These are phyloP conservation scores for Platismatia glauca DNA, from an alignment of 495 filamentous ascomycete species.

Conservation along the genomic window DNA sequence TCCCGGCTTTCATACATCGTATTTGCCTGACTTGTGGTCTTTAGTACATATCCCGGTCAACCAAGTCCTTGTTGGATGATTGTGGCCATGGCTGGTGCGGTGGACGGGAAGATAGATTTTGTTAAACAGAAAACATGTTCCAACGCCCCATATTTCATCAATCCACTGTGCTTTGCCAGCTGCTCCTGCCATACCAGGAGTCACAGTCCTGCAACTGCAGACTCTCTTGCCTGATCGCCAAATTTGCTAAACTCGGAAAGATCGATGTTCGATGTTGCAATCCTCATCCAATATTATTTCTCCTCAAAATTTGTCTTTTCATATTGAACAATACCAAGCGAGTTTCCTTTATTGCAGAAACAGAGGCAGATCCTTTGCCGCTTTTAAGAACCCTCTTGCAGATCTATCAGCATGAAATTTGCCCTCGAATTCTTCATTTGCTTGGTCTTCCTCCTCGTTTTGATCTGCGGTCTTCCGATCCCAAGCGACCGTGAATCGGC, in stretches of 20 bases:
- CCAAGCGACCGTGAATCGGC: background rate
- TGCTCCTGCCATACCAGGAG: background rate
- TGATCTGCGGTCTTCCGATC: background rate
- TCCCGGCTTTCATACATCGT: background rate
- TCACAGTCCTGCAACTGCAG: background rate
- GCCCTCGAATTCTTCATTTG: background rate
- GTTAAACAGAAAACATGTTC: background rate
- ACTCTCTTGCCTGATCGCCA: background rate
- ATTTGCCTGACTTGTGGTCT: background rate
- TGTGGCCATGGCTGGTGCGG: background rate
- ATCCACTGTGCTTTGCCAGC: background rate
- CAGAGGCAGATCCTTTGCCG: background rate
- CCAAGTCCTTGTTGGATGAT: slow-evolving; percentile 11
- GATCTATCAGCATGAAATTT: background rate
- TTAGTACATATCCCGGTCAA: slow-evolving; percentile 15
- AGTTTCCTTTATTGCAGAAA: background rate
- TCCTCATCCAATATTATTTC: background rate
- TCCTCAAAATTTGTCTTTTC: background rate
- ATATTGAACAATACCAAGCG: background rate
- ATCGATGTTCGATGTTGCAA: background rate
- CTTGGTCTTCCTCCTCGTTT: background rate
- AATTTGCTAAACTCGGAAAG: background rate
- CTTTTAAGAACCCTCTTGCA: background rate
- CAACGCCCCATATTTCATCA: background rate
- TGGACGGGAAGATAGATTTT: background rate